These are phyloP conservation scores for Rhododendron simsii DNA, from an alignment of 148 eudicot genomes.

Conservation along the genomic window DNA sequence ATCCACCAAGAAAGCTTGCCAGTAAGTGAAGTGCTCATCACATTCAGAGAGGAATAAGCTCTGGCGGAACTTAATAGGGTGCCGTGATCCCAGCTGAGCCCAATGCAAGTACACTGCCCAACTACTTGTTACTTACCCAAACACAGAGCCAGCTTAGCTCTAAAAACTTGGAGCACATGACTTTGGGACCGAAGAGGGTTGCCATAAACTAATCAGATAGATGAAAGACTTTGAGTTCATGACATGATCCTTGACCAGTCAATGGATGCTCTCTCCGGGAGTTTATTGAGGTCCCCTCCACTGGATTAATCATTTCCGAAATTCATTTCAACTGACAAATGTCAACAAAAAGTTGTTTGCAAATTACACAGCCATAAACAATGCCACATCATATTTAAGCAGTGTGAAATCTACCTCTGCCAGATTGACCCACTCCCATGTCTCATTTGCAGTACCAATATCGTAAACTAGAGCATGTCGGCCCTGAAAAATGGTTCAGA, in stretches of 20 bases:
- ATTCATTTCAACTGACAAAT: background rate
- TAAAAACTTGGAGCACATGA: background rate
- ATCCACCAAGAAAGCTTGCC: background rate
- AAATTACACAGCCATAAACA: background rate
- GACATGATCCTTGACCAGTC: background rate
- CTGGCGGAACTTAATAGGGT: background rate
- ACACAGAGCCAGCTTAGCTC: background rate
- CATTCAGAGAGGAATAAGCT: background rate
- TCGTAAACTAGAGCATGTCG: constrained; percentile 57
- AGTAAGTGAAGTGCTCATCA: background rate
- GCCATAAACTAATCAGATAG: background rate
- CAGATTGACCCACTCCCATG: constrained; percentile 64
- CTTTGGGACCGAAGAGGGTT: background rate
- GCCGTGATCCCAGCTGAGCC: background rate
- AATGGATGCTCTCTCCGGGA: background rate
- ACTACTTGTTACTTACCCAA: background rate
- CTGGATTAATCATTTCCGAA: background rate
- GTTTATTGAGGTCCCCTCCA: background rate
- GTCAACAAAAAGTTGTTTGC: background rate
- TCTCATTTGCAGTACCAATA: constrained; percentile 43
- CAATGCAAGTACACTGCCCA: background rate
- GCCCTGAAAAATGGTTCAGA: constrained; percentile 36
- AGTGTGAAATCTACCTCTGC: constrained; percentile 40
- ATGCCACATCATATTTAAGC: background rate
- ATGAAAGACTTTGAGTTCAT: background rate